phyloP scores from a whole-genome alignment of 805 yeast genomes.

The Cyberlindnera nakhonratchasimensis region DNA sequence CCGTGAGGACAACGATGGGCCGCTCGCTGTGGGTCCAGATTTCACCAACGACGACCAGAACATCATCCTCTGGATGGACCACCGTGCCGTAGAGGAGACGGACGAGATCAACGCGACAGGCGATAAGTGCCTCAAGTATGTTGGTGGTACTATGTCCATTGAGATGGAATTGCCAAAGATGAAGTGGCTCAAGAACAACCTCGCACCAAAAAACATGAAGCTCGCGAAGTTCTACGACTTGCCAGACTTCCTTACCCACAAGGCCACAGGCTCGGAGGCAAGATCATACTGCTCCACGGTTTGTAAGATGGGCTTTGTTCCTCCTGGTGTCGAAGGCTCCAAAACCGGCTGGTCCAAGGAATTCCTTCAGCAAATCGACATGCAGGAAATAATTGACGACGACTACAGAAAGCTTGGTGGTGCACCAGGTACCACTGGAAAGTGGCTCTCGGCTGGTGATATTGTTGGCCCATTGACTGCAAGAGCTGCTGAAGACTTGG shows the following conservation, averaged over 20 bases:
- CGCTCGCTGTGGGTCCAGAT: constrained; percentile 91
- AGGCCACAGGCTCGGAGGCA: constrained; percentile 83
- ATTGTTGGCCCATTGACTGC: constrained; percentile 69
- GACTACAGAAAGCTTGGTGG: constrained; percentile 84
- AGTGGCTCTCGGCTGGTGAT: constrained; percentile 84
- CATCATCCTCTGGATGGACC: constrained; percentile 97
- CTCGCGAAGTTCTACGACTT: constrained; percentile 83
- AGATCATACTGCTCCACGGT: constrained; percentile 88
- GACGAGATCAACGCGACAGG: constrained; percentile 73
- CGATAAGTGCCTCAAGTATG: constrained; percentile 80
- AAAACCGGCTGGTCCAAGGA: constrained; percentile 86
- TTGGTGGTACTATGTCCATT: constrained; percentile 96
- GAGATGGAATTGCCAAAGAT: constrained; percentile 98
- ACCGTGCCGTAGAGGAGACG: constrained; percentile 84
- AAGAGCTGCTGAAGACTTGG: constrained; percentile 75
- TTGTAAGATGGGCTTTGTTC: constrained; percentile 94
- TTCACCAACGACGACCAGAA: constrained; percentile 70
- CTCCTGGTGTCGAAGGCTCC: constrained; percentile 86
- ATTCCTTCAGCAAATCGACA: constrained; percentile 63
- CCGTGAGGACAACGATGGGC: constrained; percentile 57
- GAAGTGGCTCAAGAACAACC: constrained; percentile 88
- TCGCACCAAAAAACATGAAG: constrained; percentile 58
- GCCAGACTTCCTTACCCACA: constrained; percentile 87
- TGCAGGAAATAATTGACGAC: constrained; percentile 75
- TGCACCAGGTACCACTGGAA: constrained; percentile 66